Evolutionary conservation across 345 rosid genomes (phyloP), one percentile per base, ranked within the genome.

Genomic region (Acer campestre): DNA sequence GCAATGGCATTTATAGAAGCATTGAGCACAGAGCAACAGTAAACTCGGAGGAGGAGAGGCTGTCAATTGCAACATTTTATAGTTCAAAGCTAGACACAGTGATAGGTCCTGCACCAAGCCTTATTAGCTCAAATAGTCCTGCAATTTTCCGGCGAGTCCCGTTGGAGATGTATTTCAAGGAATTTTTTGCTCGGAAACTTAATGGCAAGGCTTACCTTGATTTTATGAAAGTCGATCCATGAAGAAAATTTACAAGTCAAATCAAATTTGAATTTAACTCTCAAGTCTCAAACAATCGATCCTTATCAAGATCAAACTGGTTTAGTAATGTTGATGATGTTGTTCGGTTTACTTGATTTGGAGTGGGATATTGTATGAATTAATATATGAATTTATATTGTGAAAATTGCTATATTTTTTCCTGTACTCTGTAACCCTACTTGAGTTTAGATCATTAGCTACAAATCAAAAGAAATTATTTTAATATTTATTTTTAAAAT

Each of bases 1-100:
- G 79, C 70, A 82, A 82, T 75, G 85, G 85, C 17, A 23, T 66
- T 7, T 79, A 82, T 42, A 59, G 70, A 23, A 82, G 85, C 82
- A 78, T 79, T 31, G 85, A 78, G 75, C 85, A 82, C 46, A 71
- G 82, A 68, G 85, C 82, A 10, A 31, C 58, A 3, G 77, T 75
- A 0, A 79, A 82, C 75, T 65, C 80, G 51, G 27, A 44, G 31
- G 67, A 67, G 62, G 77, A 75, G 77, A 40, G 82, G 74, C 46
- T 75, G n/a, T 71, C 82, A 9, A 42, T 79, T 3, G 79, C 79
- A 58, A 70, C 77, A 27, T 82, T 82, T 51, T 71, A 78, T 27
- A 82, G 66, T 22, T 35, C 76, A 69, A 75, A 67, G 77, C 56
- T 82, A 13, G 82, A 78, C 38, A 59, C 67, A 2, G 82, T 70